Evolutionary conservation across 495 filamentous ascomycete genomes (phyloP), one percentile per base, ranked within the genome.

Genomic region (Halenospora varia): DNA sequence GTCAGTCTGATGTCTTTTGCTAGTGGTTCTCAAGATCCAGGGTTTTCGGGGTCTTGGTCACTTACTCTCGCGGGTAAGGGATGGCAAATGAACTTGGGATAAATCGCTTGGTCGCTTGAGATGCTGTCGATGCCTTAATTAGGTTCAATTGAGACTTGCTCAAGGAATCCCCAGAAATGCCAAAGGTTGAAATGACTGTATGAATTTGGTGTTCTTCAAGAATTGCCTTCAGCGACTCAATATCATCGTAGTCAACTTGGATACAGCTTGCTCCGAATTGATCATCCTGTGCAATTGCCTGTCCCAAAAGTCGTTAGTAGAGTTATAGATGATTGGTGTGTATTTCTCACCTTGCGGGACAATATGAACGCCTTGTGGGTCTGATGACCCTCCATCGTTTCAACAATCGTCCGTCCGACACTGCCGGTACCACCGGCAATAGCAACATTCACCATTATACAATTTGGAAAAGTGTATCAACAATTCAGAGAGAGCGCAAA

Each of bases 341-440:
- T n/a, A 46, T 47, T 10, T 25, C 64, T 54, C 55, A 72, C 64
- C 61, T 67, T 65, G 19, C 80, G 71, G 29, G 72, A 73, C 19
- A 83, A 53, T 15, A 82, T 65, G 15, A 75, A 66, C 11, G 81
- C 68, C 19, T 74, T 42, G 54, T 79, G 70, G 52, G 73, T 73
- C 3, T 68, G 45, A 3, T 69, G 62, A 10, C 71, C 59, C 0
- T 67, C 15, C 35, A 83, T 29, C 6, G 62, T 73, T 10, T 81
- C 78, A 20, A 82, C 73, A 46, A 84, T 68, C 13, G 77, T 75
- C 48, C 72, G 73, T 6, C 81, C 81, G 17, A 84, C 64, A 22
- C 69, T 72, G 9, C 78, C 78, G 24, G 76, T 78, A 8, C 81
- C 80, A 20, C 81, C 81, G 29, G 81, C 78, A 24, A 84, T 72